phyloP scores from a whole-genome alignment of 257 asterid genomes.

The Mentha longifolia region DNA sequence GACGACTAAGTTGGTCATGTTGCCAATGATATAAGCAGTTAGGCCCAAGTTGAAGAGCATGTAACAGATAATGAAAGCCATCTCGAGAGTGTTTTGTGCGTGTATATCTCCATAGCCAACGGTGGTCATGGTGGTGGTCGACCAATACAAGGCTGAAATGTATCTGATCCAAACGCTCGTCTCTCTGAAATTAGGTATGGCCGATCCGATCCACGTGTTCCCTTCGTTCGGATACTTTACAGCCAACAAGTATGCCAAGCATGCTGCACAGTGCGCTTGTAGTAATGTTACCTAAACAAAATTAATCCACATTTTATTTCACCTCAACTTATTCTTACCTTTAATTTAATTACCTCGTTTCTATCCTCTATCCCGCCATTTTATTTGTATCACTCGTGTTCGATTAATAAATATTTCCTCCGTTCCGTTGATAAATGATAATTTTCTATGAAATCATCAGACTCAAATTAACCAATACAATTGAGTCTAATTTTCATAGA shows the following conservation, averaged over 20 bases:
- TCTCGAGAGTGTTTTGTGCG: constrained; percentile 79
- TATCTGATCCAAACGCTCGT: constrained; percentile 60
- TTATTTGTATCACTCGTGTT: no score
- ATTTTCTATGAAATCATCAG: no score
- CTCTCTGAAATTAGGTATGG: constrained; percentile 65
- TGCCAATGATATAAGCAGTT: constrained; percentile 93
- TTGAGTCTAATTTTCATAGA: no score
- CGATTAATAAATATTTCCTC: no score
- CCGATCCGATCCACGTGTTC: constrained; percentile 77
- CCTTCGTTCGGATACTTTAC: constrained; percentile 70
- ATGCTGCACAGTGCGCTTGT: constrained; percentile 85
- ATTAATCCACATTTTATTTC: no score
- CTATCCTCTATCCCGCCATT: no score
- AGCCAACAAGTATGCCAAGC: constrained; percentile 74
- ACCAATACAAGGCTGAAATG: constrained; percentile 83
- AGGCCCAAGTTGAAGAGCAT: constrained; percentile 87
- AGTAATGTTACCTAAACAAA: constrained; percentile 61
- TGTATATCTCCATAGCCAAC: constrained; percentile 96
- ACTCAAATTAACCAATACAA: no score
- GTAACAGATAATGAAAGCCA: constrained; percentile 75
- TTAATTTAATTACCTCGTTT: constrained; percentile 27
- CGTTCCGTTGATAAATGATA: no score
- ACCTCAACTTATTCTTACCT: no score
- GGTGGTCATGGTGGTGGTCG: constrained; percentile 88
- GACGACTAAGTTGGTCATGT: constrained; percentile 93